Base-by-base conservation (phyloP, 2,329 filamentous ascomycete species). In the Cladobotryum mycophilum region DNA sequence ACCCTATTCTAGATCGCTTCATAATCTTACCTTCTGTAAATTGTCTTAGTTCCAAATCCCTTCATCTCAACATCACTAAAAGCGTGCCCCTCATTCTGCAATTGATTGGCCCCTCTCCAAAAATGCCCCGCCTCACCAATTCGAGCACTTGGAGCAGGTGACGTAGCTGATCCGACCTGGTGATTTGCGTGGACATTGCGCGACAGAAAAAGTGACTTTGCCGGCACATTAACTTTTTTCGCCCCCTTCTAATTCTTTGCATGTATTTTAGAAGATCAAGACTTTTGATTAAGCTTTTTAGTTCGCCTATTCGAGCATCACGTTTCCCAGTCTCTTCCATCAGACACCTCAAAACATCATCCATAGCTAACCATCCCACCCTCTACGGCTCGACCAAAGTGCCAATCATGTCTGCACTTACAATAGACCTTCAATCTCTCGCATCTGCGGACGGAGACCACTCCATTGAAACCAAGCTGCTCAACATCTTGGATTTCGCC, bases 401-500 rank as follows among this genome's bases (percentile, higher is more conserved):
- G 4, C 9, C 41, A 36, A 41, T 30, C 6, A 52, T 52, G 50
- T 11, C 50, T 6, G 18, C 4, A 6, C 22, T 41, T 7, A 2
- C 30, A 15, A 33, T 49, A 14, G 46, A 52, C 22, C 13, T 49
- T 20, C 30, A 15, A 11, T 20, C 20, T 25, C 35, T 52, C 35
- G 14, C 30, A 40, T 12, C 25, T 15, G n/a, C 13, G 18, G 33
- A 37, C 5, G 38, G 47, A 11, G 5, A 37, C 15, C 34, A 37
- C 11, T 34, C 49, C 9, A 6, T 14, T 18, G 1, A 30, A 5
- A 9, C 18, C 30, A 37, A 37, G n/a, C 25, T 52, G 17, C 14
- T 41, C 41, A 47, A 45, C 41, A 49, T 63, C 50, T 53, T 66
- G 36, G 56, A 63, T 41, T 51, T 51, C n/a, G 56, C 58, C 49